Conservation (phyloP, 2,329 filamentous ascomycete genomes). For the Ploettnerulaceae sp. region DNA sequence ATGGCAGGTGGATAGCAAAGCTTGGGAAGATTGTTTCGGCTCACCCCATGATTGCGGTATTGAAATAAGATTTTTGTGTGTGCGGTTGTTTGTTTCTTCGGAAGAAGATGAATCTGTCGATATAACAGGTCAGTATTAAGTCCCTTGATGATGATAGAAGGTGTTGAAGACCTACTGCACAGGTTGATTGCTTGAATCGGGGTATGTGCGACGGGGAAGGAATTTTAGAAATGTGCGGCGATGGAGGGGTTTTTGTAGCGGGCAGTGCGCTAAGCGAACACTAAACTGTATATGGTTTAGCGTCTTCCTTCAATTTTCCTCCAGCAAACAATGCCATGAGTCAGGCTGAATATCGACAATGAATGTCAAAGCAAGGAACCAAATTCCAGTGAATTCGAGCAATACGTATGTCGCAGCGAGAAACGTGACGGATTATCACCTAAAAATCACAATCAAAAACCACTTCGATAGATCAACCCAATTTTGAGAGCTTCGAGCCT, state of each 20-base stretch:
- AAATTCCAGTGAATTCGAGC: not conserved
- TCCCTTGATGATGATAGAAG: slow-evolving; percentile 10
- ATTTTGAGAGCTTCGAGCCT: no score
- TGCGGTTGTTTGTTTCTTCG: slow-evolving; percentile 23
- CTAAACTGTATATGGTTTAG: not conserved
- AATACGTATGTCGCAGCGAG: not conserved
- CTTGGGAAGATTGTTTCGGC: slow-evolving; percentile 15
- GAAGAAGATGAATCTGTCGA: slow-evolving; percentile 27
- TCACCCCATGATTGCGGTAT: slow-evolving; percentile 35
- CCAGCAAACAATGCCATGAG: not conserved
- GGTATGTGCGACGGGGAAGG: slow-evolving; percentile 27
- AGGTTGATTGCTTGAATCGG: slow-evolving; percentile 34
- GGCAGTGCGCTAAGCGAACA: slow-evolving; percentile 1
- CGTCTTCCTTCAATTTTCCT: not conserved
- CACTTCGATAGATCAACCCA: no score
- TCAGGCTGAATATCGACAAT: not conserved
- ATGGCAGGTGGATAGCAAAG: slow-evolving; percentile 13
- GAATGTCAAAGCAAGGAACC: not conserved
- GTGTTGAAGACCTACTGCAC: slow-evolving; percentile 26
- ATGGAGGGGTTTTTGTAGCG: not conserved
- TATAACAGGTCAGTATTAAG: slow-evolving; percentile 20
- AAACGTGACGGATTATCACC: no score
- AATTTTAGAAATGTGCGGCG: not conserved
- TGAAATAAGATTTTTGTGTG: slow-evolving; percentile 27
- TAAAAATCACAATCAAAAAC: no score